Base-by-base conservation (phyloP, 768 basidiomycete genomes). In the Pisolithus albus region DNA sequence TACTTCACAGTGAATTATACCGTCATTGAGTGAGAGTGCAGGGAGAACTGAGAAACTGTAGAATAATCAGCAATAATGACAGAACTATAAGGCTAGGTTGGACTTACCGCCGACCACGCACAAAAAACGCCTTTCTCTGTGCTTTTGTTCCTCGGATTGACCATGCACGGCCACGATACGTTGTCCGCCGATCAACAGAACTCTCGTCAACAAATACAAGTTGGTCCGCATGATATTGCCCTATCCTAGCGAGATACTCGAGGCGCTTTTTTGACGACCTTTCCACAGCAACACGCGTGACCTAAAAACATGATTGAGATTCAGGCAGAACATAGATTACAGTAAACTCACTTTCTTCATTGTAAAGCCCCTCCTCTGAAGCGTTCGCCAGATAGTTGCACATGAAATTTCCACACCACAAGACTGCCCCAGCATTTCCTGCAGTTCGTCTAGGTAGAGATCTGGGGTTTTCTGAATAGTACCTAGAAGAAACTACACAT, bases 171-270 rank as follows among this genome's bases (percentile, higher is more conserved):
- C 53, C 58, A 2, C 59, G 51, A 32, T 62, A 59, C 10, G 59
- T 49, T 23, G 58, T 64, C 2, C 26, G 26, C 26, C 53, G 51
- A 45, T 65, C 60, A 42, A 56, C 54, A 5, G 60, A 30, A 36
- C 59, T 62, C 45, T 64, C 61, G 39, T 66, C 64, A 28, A 64
- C 59, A 51, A 61, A 65, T 1, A 65, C 64, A 51, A 34, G 41
- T 42, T 42, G 41, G 9, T 13, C 10, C 5, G 41, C 41, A 5
- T 23, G 1, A 15, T 42, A 42, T 11, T 6, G 11, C 10, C 41
- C 41, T 11, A 42, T 42, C 3, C 21, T 2, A 21, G 41, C 8
- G 10, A 42, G 19, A 24, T 42, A 51, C n/a, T 51, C 44, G 18
- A 51, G 30, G 1, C 21, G 8, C 24, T 46, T 51, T 8, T 39